Evolutionary conservation across 2,329 filamentous ascomycete genomes (phyloP).

Genomic region (Boeremia lycopersici): DNA sequence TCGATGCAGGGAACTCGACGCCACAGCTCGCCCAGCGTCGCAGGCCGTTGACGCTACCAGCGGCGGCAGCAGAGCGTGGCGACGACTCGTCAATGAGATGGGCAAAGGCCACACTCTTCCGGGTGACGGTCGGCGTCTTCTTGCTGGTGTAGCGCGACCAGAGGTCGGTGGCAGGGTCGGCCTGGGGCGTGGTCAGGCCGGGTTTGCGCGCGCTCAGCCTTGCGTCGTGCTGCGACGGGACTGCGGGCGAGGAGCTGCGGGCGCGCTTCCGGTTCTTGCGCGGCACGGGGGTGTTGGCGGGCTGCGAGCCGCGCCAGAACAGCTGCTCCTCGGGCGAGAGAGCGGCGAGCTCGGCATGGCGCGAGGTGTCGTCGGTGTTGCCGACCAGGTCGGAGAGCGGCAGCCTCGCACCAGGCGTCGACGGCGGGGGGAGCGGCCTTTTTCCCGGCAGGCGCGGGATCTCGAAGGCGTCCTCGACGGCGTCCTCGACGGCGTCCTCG

Average conservation of each 20-base stretch:
- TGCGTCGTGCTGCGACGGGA: conserved; percentile 48
- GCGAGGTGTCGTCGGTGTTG: conserved; percentile 63
- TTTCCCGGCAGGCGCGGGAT: conserved; percentile 37
- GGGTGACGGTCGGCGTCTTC: conserved; percentile 42
- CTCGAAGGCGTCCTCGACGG: conserved; percentile 23
- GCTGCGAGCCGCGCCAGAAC: conserved; percentile 61
- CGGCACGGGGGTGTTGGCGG: conserved; percentile 49
- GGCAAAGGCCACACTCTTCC: conserved; percentile 49
- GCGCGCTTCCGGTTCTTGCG: conserved; percentile 53
- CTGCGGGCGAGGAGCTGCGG: conserved; percentile 54
- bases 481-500: conserved; percentile 25
- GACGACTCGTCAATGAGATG: conserved; percentile 55
- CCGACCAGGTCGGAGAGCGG: conserved; percentile 66
- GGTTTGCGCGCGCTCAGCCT: conserved; percentile 32
- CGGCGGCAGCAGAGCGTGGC: conserved; percentile 51
- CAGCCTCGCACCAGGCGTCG: conserved; percentile 64
- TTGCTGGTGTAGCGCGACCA: conserved; percentile 54
- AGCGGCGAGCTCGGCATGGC: conserved; percentile 54
- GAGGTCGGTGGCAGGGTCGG: conserved; percentile 55
- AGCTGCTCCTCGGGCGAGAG: conserved; percentile 66
- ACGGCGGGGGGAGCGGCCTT: conserved; percentile 52
- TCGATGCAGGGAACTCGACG: conserved; percentile 54
- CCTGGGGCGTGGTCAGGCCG: conserved; percentile 51
- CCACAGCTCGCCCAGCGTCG: conserved; percentile 59
- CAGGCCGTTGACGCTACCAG: conserved; percentile 54